phyloP scores from a whole-genome alignment of 192 early-diverging fungal genomes.

The Coemansia pectinata region DNA sequence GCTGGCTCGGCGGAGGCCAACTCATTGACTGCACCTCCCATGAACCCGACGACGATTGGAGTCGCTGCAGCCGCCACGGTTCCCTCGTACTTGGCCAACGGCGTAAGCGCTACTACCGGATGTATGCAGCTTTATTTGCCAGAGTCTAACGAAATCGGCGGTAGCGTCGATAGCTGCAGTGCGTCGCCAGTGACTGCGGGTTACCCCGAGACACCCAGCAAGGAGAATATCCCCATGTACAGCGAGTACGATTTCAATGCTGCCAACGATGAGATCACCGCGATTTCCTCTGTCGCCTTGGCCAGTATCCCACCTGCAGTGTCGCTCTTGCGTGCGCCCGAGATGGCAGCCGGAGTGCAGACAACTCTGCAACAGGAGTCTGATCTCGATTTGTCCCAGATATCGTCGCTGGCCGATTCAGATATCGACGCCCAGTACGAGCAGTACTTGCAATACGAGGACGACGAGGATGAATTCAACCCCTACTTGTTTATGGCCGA shows the following conservation, averaged over 20 bases:
- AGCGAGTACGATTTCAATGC: slow-evolving; percentile 15
- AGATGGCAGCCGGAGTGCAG: neutral
- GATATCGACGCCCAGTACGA: slow-evolving; percentile 37
- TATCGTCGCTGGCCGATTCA: slow-evolving; percentile 25
- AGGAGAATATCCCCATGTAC: slow-evolving; percentile 53
- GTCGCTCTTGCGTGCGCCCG: neutral
- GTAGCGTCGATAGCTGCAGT: slow-evolving; percentile 27
- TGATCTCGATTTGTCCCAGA: slow-evolving; percentile 24
- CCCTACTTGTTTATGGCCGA: slow-evolving; percentile 61
- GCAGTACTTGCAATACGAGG: slow-evolving; percentile 38
- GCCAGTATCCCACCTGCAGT: neutral
- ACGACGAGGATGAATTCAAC: slow-evolving; percentile 54
- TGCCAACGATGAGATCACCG: neutral
- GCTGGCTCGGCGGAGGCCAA: slow-evolving; percentile 28
- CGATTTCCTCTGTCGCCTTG: neutral
- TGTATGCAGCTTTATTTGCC: slow-evolving; percentile 39
- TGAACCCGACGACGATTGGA: slow-evolving; percentile 46
- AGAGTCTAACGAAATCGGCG: slow-evolving; percentile 21
- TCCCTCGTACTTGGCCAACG: slow-evolving; percentile 9
- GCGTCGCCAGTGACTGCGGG: slow-evolving; percentile 25
- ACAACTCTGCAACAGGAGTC: neutral
- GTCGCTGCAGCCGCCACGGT: neutral
- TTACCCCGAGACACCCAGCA: slow-evolving; percentile 51
- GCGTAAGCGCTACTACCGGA: neutral
- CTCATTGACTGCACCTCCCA: slow-evolving; percentile 51